Evolutionary conservation across 2,329 filamentous ascomycete genomes (phyloP), one percentile per base, ranked within the genome.

Genomic region (Penicillium occitanis): DNA sequence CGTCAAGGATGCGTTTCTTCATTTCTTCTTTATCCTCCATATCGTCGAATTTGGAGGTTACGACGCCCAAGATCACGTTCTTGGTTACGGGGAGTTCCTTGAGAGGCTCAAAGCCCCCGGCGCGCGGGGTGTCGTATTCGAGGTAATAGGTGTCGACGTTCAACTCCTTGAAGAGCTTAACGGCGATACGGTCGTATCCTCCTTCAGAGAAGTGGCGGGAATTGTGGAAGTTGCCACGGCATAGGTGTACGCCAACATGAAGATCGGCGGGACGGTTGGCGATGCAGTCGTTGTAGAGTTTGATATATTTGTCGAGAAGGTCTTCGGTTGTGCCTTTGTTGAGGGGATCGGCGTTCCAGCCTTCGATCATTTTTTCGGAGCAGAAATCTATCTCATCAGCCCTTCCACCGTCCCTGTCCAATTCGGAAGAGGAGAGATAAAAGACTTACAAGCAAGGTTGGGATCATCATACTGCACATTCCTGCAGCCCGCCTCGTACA

Each of bases 171-270:
- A 90, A 90, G 8, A 90, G 83, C 78, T 87, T 89, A 74, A 85
- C 82, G 25, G 88, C 88, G 66, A 90, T 90, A 67, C 85, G 81
- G 74, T 90, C 88, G 76, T 90, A 90, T 25, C 85, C 85, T 30
- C 88, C 88, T 73, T 89, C 86, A 62, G 86, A 86, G 71, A 90
- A 90, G 78, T 89, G 86, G 33, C 87, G 83, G 22, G 85, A 86
- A 64, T 86, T 85, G 69, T 88, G 86, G 76, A 90, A 90, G 79
- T 90, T 90, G 59, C 79, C 80, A 67, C 75, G 85, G 83, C 91
- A 93, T 61, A 93, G 82, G 74, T 93, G 91, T 17, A 93, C 88
- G 55, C 91, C 91, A 2, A 91, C 84, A 77, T 92, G 90, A 82
- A 93, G 86, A 73, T 93, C 90, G 1, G 82, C 75, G 0, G 90